Evolutionary conservation across 176 grass and related monocot genomes (phyloP), one percentile per base, ranked within the genome.

Genomic region (Hordeum marinum): DNA sequence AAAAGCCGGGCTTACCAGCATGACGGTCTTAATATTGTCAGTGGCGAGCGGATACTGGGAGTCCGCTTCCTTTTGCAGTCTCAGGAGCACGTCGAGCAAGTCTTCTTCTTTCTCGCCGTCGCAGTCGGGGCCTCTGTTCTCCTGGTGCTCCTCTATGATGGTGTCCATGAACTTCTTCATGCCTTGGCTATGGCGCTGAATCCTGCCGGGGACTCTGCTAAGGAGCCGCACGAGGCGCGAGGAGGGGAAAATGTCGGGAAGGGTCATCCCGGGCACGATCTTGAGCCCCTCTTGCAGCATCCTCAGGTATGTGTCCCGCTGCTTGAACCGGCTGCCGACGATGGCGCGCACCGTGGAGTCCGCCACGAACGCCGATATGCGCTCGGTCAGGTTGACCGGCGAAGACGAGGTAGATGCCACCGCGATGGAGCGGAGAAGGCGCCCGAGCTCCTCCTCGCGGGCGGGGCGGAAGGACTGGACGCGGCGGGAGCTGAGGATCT

Each of bases 171-270:
- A 27, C 7, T 5, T 5, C 0, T 41, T 59, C 17, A 86, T 35
- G 6, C 26, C 61, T 12, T 37, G 48, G 37, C 71, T 42, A 27
- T 46, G 84, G 27, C 45, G 62, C 35, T 37, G 6, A 0, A 84
- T 8, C 80, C 4, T 9, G 26, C 68, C 29, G 0, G 68, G 78
- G 0, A 64, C 42, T 59, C 17, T 9, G 60, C 78, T 75, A 18
- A 82, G 2, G 17, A 74, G 42, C 31, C 61, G 7, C 10, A 35
- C 78, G 59, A 87, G 69, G 23, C 78, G 85, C 9, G 85, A 88
- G 0, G 90, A 92, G 3, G 83, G 90, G 83, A 89, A 89, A 17
- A 92, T 74, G 78, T 92, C 86, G 1, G 80, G 81, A 27, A 86
- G 81, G 72, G 37, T 83, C 36, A 86, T 77, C 54, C 87, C 83